Base-by-base conservation (phyloP, 2,329 filamentous ascomycete species). In the Fusarium heterosporum region DNA sequence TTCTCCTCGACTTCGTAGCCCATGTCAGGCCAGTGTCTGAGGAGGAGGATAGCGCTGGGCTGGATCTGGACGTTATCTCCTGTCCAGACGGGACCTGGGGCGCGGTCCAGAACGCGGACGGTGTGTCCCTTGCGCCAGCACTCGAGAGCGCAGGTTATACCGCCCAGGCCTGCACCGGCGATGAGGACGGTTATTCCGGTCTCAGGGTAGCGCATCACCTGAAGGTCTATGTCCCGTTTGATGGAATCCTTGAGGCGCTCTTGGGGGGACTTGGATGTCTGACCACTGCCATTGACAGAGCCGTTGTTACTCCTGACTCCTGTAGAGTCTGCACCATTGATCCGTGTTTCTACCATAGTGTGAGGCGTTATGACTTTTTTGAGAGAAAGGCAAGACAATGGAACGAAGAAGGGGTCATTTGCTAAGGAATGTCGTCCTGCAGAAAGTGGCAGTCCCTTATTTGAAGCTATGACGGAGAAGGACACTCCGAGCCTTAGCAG, bases 41-140 rank as follows among this genome's bases (percentile, higher is more conserved):
- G 58, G 5, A 66, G 47, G 0, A 66, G 64, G 2, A 66, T 66
- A 0, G 64, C 64, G 5, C 63, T 67, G 32, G 64, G 64, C 1
- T 67, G 64, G 4, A 66, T 64, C 6, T 66, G 64, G 1, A 66
- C 52, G 4, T 67, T 66, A 6, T 66, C 64, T 3, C 64, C 64
- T 5, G 64, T 66, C 64, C 64, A 66, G 8, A 66, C 12, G 3
- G 64, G 48, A 3, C 58, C 26, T 1, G 58, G 43, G n/a, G 58
- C 64, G 10, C 64, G 40, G 11, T 66, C 64, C 2, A 66, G 17
- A 6, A 66, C 38, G 14, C 64, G 64, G 4, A 66, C 64, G 3
- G 61, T 66, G 10, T 66, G 64, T 6, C 64, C 64, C 30, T 66
- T 66, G 6, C 64, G 64, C 64, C 64, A 66, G 4, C 64, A 66